phyloP scores from a whole-genome alignment of 164 flowering plant species.

The Platanus orientalis region DNA sequence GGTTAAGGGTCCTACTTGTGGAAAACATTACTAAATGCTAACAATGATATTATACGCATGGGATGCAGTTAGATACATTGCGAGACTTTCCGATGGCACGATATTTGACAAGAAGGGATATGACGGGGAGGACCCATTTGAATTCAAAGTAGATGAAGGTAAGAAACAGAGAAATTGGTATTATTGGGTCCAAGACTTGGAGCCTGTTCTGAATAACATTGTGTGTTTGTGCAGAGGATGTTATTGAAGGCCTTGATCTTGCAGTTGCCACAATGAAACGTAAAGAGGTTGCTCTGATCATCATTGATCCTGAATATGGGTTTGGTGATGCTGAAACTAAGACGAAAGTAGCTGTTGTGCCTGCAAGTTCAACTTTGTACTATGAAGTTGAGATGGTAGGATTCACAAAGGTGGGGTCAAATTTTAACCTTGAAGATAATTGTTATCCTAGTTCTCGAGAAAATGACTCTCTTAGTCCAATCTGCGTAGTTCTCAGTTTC shows the following conservation, averaged over 20 bases:
- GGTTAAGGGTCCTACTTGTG: neutral
- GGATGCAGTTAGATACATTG: constrained; percentile 25
- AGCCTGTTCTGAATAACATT: constrained; percentile 1
- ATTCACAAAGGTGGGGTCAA: constrained; percentile 28
- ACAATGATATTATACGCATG: neutral
- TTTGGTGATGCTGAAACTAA: constrained; percentile 18
- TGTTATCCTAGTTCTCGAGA: too few relatives aligned
- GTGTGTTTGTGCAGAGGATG: constrained; percentile 27
- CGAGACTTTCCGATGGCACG: constrained; percentile 26
- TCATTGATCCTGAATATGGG: constrained; percentile 25
- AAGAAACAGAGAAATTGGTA: neutral
- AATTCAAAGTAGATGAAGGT: constrained; percentile 38
- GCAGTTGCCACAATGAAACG: constrained; percentile 33
- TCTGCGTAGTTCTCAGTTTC: too few relatives aligned
- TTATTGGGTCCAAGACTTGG: neutral
- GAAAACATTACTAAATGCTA: neutral
- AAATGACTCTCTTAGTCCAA: too few relatives aligned
- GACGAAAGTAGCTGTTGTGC: constrained; percentile 26
- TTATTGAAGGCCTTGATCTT: constrained; percentile 28
- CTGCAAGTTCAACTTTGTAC: constrained; percentile 24
- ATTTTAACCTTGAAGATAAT: neutral
- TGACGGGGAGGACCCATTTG: constrained; percentile 24
- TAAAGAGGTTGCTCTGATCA: constrained; percentile 25
- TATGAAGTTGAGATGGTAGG: constrained; percentile 32
- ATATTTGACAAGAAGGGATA: constrained; percentile 31